Evolutionary conservation across 352 stramenopile genomes (phyloP), one percentile per base, ranked within the genome.

Genomic region (Halophytophthora batemanensis): DNA sequence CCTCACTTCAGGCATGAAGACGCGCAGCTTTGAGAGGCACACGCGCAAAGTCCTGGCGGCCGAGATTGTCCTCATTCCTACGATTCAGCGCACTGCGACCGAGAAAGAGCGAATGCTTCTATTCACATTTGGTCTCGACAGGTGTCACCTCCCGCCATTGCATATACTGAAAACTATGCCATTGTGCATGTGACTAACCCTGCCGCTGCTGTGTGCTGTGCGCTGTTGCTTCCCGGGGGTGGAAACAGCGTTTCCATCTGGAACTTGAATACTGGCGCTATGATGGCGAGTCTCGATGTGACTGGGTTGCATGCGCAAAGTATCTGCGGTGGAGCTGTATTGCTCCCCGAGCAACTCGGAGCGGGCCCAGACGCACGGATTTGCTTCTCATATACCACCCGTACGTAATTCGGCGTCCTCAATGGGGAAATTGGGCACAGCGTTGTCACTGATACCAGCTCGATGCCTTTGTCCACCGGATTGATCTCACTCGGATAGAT

Each of bases 1-100:
- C 29, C 45, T 70, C n/a, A 77, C 70, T n/a, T 51, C 70, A 5
- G 77, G 74, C 1, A 86, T 86, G 74, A 79, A 78, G 33, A 66
- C 58, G 12, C 62, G 74, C 28, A 71, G 50, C 17, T 86, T 71
- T 34, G 48, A 50, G 3, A 66, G 45, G 1, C 77, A 88, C 42
- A 47, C 12, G 28, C 42, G 59, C 35, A 57, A 61, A 18, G 69
- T 82, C 31, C 62, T 41, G 3, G 54, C 63, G 22, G 25, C 59
- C 3, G 25, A 42, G 22, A 68, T 68, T 14, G 48, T 64, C 45
- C 44, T 28, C 11, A 45, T 64, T 41, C 18, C 15, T 34, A 19
- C 15, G 17, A 15, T 10, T 42, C 22, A 29, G 12, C 35, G 22
- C n/a, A 33, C 25, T 4, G 25, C 25, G 8, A 31, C 11, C n/a